These are phyloP conservation scores for Pulveroboletus sp. DNA, from an alignment of 768 basidiomycete genomes.

Conservation along the genomic window DNA sequence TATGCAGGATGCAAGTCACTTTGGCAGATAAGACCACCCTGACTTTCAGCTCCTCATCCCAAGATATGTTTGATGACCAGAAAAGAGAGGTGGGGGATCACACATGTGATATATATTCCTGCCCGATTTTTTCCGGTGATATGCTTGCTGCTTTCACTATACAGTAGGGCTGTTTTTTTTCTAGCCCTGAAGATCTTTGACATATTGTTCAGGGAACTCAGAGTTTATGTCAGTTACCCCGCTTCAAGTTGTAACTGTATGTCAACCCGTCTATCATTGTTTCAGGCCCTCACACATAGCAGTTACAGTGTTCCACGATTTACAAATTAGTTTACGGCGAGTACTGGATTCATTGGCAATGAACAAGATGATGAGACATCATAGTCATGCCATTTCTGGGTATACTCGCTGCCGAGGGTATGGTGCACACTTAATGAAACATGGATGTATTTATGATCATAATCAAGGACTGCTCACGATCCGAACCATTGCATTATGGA, in stretches of 20 bases:
- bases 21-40: not conserved
- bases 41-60: not conserved
- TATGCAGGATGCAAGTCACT: not conserved
- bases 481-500: too few relatives aligned
- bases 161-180: not conserved
- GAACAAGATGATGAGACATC: not conserved
- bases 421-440: not conserved
- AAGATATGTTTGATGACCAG: conserved; percentile 5
- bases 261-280: too few relatives aligned
- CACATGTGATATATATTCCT: too few relatives aligned
- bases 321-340: conserved; percentile 9
- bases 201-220: too few relatives aligned
- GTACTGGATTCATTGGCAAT: not conserved
- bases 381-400: conserved; percentile 6
- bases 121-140: conserved; percentile 10
- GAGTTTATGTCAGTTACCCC: too few relatives aligned
- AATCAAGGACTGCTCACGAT: conserved; percentile 9
- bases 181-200: not conserved
- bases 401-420: conserved; percentile 11
- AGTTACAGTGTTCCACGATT: conserved; percentile 4
- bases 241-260: too few relatives aligned
- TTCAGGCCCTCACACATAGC: too few relatives aligned
- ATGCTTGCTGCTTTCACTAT: conserved; percentile 1
- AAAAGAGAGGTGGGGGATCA: conserved; percentile 3
- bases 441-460: not conserved